phyloP scores from a whole-genome alignment of 2,329 filamentous ascomycete species.

The Penicillium psychrosexuale region DNA sequence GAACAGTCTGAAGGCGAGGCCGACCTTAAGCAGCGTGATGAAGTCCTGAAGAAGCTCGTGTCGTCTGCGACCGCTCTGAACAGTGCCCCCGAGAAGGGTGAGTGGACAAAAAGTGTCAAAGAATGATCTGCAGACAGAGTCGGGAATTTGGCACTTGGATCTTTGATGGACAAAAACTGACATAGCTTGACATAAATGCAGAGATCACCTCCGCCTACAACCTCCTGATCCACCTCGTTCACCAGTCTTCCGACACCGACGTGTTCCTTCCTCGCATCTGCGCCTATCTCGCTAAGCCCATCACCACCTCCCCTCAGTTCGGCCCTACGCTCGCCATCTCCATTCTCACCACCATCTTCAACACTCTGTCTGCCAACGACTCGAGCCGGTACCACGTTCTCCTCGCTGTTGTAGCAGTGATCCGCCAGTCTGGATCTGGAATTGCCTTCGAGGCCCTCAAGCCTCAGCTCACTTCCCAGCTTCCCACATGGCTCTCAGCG shows the following conservation, averaged over 20 bases:
- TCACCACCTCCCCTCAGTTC: constrained; percentile 80
- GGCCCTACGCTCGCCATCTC: constrained; percentile 82
- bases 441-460: constrained; percentile 79
- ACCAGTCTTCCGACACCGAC: constrained; percentile 79
- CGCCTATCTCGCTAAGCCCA: constrained; percentile 81
- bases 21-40: constrained; percentile 65
- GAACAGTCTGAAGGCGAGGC: constrained; percentile 53
- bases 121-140: constrained; percentile 13
- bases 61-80: constrained; percentile 74
- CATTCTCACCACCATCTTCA: constrained; percentile 93
- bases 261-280: constrained; percentile 86
- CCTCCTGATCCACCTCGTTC: constrained; percentile 87
- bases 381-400: constrained; percentile 87
- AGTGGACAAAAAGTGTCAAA: constrained; percentile 14
- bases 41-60: constrained; percentile 85
- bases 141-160: constrained; percentile 9
- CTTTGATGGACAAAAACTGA: constrained; percentile 13
- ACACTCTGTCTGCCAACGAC: constrained; percentile 74
- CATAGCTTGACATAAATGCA: constrained; percentile 37
- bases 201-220: constrained; percentile 97
- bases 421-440: constrained; percentile 67
- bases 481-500: constrained; percentile 75
- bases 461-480: constrained; percentile 71
- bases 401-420: constrained; percentile 78
- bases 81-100: constrained; percentile 81